These are phyloP conservation scores for Curvularia verruculosa DNA, from an alignment of 2,329 filamentous ascomycete species.

Conservation along the genomic window DNA sequence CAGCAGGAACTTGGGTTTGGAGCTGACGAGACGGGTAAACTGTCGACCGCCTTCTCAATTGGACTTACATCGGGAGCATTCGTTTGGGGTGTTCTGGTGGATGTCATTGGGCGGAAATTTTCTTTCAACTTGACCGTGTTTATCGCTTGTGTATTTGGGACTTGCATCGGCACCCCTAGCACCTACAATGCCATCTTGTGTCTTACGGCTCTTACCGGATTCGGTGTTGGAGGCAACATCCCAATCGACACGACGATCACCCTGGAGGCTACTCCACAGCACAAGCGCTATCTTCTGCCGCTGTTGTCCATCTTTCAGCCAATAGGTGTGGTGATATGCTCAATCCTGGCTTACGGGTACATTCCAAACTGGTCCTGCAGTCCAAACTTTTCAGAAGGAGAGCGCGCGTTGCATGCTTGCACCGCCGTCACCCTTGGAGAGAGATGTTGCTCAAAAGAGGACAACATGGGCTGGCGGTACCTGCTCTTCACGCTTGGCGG, in stretches of 20 bases:
- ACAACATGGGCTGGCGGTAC: slow-evolving; percentile 56
- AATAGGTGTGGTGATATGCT: slow-evolving; percentile 60
- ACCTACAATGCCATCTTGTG: slow-evolving; percentile 60
- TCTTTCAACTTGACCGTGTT: slow-evolving; percentile 65
- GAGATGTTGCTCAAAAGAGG: slow-evolving; percentile 46
- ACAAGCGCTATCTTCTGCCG: slow-evolving; percentile 59
- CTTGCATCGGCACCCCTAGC: slow-evolving; percentile 58
- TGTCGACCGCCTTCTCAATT: slow-evolving; percentile 61
- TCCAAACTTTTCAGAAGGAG: slow-evolving; percentile 57
- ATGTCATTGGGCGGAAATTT: slow-evolving; percentile 60
- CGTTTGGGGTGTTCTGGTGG: slow-evolving; percentile 62
- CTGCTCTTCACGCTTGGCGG: slow-evolving; percentile 51
- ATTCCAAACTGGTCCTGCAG: slow-evolving; percentile 59
- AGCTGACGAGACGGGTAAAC: slow-evolving; percentile 54
- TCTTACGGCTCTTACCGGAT: slow-evolving; percentile 61
- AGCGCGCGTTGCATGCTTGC: slow-evolving; percentile 54
- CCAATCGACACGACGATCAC: slow-evolving; percentile 63
- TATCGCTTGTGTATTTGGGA: slow-evolving; percentile 60
- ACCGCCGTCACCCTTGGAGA: slow-evolving; percentile 38
- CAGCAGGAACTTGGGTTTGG: slow-evolving; percentile 63
- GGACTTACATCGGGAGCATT: slow-evolving; percentile 63
- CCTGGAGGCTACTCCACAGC: slow-evolving; percentile 62
- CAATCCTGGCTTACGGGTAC: slow-evolving; percentile 60
- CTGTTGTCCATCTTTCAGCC: slow-evolving; percentile 63
- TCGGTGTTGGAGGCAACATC: slow-evolving; percentile 61